Base-by-base conservation (phyloP, 1,284 basidiomycete species). In the Apiotrichum brassicae region DNA sequence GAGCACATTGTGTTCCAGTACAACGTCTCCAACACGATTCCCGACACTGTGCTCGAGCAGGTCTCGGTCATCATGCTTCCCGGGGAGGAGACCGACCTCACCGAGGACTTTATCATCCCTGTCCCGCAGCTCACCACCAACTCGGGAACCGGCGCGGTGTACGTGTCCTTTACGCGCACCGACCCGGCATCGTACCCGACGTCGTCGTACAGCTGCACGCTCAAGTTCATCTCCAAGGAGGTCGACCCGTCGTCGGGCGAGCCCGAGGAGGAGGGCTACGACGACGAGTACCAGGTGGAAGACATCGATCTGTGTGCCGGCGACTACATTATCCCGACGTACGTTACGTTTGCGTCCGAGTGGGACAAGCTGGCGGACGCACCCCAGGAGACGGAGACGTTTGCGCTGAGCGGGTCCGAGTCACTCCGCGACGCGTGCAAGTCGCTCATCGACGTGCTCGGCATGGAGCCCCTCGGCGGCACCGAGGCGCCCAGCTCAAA, bases 1-100 rank as follows among this genome's bases (percentile, higher is more conserved):
- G 88, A 92, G 56, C 89, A 98, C 70, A 73, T 98, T 55, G 94
- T 99, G 35, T 94, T 97, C 82, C 92, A 98, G 86, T 97, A 91
- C 82, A 97, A 97, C 76, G 83, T 98, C 45, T 89, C 90, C 51
- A 98, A 98, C 72, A 98, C 95, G n/a, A 80, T 99, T 48, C 85
- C 91, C n/a, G 95, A 99, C 70, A 93, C 90, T 4, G 86, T 98
- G 6, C 78, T 99, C 53, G 95, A 98, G 71, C 84, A 93, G 62
- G 90, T 95, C 18, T 87, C 91, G n/a, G 88, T 98, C 12, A 80
- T 91, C 61, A 94, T 97, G 84, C 81, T 85, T 57, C 82, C 87
- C 4, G 80, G 85, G 40, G 76, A 80, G 11, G 89, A 91, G 23
- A 76, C 78, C 14, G 85, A 83, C 2, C 75, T 98, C 59, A 83